A percentile compares a stretch with the other conserved stretches of the same genome.
phyloP scores from a whole-genome alignment of 2,329 filamentous ascomycete genomes.

The Immersiporthe knoxdaviesiana region DNA sequence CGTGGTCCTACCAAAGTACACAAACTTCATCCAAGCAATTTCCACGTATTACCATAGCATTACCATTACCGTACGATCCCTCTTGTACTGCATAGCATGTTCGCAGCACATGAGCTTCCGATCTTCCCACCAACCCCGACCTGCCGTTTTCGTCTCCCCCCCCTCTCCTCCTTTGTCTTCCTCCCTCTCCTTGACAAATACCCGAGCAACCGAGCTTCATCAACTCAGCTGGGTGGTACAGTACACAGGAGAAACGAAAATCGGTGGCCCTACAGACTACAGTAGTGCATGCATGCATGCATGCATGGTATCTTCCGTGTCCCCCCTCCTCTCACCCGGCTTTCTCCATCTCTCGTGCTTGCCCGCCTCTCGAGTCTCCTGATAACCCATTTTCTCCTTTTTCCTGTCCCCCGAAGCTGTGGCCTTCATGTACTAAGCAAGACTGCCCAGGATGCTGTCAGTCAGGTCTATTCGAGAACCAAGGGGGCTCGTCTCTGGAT shows the following conservation, averaged over 20 bases:
- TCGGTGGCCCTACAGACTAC: background rate
- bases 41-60: background rate
- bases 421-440: background rate
- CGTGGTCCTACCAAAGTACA: background rate
- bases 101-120: background rate
- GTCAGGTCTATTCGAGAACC: background rate
- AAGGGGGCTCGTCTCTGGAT: background rate
- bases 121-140: background rate
- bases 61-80: background rate
- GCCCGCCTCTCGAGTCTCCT: background rate
- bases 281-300: background rate
- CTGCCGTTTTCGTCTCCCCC: background rate
- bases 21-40: background rate
- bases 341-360: background rate
- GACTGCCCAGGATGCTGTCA: background rate
- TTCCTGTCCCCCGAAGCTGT: background rate
- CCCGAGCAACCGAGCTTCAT: background rate
- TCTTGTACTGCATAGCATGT: too few relatives aligned
- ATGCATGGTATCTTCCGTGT: background rate
- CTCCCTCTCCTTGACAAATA: background rate
- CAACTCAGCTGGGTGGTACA: background rate
- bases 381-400: background rate
- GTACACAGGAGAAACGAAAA: background rate
- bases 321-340: too few relatives aligned
- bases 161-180: background rate